Percentiles rank a stretch among this genome's conserved stretches.
phyloP scores from a whole-genome alignment of 768 basidiomycete species.

The Podaxis mareebaensis region DNA sequence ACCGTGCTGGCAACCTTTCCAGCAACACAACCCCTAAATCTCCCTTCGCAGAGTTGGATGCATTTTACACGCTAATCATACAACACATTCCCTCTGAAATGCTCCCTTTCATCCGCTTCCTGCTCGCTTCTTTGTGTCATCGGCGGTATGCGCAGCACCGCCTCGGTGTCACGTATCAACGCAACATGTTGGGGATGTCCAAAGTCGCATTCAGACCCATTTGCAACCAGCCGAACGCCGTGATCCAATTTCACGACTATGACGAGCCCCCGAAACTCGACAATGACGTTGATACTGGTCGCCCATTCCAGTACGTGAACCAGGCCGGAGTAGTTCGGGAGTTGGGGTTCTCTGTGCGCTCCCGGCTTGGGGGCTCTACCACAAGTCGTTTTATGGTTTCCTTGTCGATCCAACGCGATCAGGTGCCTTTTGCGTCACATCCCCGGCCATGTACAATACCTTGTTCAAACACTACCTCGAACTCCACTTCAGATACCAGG shows the following conservation, averaged over 20 bases:
- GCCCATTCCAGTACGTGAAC: not conserved
- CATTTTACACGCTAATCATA: constrained; percentile 17
- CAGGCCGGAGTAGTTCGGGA: too few species aligned
- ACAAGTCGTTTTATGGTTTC: constrained; percentile 6
- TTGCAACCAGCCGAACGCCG: not conserved
- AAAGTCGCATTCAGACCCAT: not conserved
- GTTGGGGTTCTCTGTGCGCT: not conserved
- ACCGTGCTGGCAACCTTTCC: too few species aligned
- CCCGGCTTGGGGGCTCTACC: constrained; percentile 1
- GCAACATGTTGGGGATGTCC: not conserved
- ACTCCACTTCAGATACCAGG: not conserved
- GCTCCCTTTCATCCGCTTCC: constrained; percentile 33
- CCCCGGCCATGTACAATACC: not conserved
- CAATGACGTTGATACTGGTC: not conserved
- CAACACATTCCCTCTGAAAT: constrained; percentile 23
- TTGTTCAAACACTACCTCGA: not conserved
- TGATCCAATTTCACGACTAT: not conserved
- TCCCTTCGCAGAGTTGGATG: constrained; percentile 18
- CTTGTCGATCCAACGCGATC: constrained; percentile 1
- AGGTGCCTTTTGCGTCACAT: not conserved
- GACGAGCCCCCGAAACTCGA: too few species aligned
- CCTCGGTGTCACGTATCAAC: not conserved
- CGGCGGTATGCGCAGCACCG: not conserved
- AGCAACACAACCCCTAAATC: not conserved
- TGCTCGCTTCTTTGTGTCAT: constrained; percentile 10